These are phyloP conservation scores for Leccinum angustisporum DNA, from an alignment of 1,284 basidiomycete genomes.

Conservation along the genomic window DNA sequence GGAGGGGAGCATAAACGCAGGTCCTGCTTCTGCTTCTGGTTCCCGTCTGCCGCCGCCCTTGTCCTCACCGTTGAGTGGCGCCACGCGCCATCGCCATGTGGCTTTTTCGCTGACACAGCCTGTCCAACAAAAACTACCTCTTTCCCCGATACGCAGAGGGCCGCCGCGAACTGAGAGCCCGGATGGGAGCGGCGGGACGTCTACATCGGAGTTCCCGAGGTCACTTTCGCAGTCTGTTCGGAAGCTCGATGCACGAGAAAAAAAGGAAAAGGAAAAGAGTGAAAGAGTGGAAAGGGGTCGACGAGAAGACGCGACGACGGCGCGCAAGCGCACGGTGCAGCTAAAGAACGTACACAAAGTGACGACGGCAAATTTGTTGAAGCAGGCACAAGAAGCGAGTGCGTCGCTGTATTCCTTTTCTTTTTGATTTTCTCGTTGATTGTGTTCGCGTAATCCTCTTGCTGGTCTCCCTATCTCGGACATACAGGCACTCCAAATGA, in stretches of 20 bases:
- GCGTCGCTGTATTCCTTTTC: conserved; percentile 4
- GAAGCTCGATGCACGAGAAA: conserved; percentile 2
- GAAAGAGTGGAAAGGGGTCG: background rate
- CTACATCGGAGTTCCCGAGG: conserved; percentile 17
- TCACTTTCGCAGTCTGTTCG: conserved; percentile 22
- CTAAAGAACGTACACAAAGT: conserved; percentile 12
- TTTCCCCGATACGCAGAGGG: background rate
- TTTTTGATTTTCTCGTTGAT: background rate
- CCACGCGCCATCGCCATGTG: background rate
- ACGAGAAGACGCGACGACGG: conserved; percentile 5
- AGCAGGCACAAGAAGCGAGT: conserved; percentile 21
- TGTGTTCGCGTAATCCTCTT: background rate
- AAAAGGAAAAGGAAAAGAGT: conserved; percentile 1
- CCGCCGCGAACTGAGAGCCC: background rate
- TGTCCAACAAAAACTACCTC: background rate
- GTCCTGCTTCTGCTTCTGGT: background rate
- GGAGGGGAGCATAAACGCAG: background rate
- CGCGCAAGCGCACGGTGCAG: conserved; percentile 22
- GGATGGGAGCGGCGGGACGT: conserved; percentile 11
- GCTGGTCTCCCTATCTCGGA: background rate
- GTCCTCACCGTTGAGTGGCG: background rate
- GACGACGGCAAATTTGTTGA: conserved; percentile 16
- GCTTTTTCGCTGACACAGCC: conserved; percentile 12
- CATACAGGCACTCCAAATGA: conserved; percentile 7
- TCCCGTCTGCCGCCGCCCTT: background rate